These are phyloP conservation scores for Vanderwaltozyma tropicalis DNA, from an alignment of 805 yeast genomes.

Conservation along the genomic window DNA sequence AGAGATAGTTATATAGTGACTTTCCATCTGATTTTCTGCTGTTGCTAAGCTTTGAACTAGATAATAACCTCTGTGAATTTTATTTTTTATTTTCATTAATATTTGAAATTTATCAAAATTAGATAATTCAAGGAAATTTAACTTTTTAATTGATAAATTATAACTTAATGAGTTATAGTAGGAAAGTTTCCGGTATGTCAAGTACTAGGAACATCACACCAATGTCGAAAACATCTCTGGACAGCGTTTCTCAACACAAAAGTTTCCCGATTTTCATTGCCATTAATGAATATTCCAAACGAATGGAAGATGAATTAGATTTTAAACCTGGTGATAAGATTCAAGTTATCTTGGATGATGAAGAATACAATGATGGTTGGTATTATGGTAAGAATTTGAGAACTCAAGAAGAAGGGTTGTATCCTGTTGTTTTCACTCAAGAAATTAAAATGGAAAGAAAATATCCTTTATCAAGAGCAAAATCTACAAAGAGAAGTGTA, in stretches of 20 bases:
- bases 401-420: conserved; percentile 69
- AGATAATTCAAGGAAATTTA: no score
- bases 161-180: neutral
- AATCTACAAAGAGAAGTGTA: conserved; percentile 38
- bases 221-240: neutral
- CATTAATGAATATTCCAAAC: conserved; percentile 73
- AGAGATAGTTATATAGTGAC: no score
- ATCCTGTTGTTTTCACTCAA: conserved; percentile 82
- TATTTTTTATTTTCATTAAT: no score
- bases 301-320: conserved; percentile 82
- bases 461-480: conserved; percentile 40
- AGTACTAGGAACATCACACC: conserved; percentile 1
- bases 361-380: conserved; percentile 95
- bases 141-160: neutral
- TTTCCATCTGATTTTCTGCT: no score
- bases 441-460: conserved; percentile 28
- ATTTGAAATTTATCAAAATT: no score
- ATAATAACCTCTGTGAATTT: no score
- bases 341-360: conserved; percentile 84
- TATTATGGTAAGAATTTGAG: conserved; percentile 72
- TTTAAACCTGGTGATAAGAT: conserved; percentile 73
- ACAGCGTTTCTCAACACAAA: no score
- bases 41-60: no score
- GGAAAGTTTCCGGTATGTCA: conserved; percentile 1
- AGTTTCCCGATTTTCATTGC: conserved; percentile 35